Evolutionary conservation across 305 asterid genomes (phyloP).

Genomic region (Plantago rigida): DNA sequence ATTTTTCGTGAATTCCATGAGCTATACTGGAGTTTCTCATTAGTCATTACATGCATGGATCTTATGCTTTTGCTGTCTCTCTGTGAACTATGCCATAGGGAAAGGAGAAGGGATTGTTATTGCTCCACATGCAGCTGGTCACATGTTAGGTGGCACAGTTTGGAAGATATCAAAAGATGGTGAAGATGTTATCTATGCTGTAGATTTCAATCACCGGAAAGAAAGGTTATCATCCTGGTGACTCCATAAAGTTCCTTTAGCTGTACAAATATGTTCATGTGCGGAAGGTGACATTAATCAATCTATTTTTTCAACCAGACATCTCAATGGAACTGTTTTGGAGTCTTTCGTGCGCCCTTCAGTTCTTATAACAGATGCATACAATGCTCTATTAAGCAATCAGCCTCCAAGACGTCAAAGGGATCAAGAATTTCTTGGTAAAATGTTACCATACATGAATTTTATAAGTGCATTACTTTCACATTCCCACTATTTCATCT

Average conservation of each 20-base stretch:
- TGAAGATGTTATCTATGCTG: conserved; percentile 95
- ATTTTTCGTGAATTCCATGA: conserved; percentile 13
- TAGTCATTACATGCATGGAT: too few relatives aligned
- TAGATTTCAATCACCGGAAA: conserved; percentile 91
- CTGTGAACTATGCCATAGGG: conserved; percentile 36
- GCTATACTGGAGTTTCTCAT: too few relatives aligned
- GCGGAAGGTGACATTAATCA: conserved; percentile 25
- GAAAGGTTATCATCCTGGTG: conserved; percentile 54
- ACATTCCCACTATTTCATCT: conserved; percentile 11
- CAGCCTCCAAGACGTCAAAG: conserved; percentile 87
- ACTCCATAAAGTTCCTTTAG: conserved; percentile 21
- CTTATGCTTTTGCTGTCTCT: neutral
- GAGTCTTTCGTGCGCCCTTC: conserved; percentile 98
- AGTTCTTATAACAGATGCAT: conserved; percentile 82
- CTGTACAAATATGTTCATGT: conserved; percentile 21
- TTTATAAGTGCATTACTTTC: conserved; percentile 15
- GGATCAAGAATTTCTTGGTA: conserved; percentile 91
- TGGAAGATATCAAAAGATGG: conserved; percentile 96
- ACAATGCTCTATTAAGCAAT: conserved; percentile 70
- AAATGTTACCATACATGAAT: conserved; percentile 19
- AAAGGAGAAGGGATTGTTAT: conserved; percentile 98
- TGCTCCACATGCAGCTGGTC: conserved; percentile 98
- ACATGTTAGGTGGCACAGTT: conserved; percentile 86
- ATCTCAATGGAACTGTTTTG: conserved; percentile 81
- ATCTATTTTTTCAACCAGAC: conserved; percentile 50